Base-by-base conservation (phyloP, 1,139 yeast species). In the Blastobotrys malaysiensis region DNA sequence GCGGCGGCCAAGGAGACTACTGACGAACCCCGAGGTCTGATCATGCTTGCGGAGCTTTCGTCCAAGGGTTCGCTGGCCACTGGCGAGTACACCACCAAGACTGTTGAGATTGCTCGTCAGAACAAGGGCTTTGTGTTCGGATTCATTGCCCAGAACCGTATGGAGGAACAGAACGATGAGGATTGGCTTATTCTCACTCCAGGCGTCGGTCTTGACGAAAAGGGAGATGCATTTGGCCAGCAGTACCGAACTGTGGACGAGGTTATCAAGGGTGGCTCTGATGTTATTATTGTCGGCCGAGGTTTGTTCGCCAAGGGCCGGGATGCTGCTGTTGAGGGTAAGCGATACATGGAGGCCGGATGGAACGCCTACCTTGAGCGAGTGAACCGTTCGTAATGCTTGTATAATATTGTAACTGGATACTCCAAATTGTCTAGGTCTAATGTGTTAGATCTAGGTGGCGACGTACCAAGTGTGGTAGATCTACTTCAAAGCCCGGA, bases 121-220 rank as follows among this genome's bases (percentile, higher is more conserved):
- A 96, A 93, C 73, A 83, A 81, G 64, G 91, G 86, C 57, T 95
- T 93, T 72, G 97, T 89, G 19, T 84, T 93, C 72, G 99, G 99
- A 0, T 95, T 93, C 70, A 93, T 95, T 73, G 98, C 99, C 0
- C 97, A 91, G 69, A 79, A 81, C 64, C 84, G 85, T 58, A 88
- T 90, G 91, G 90, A 88, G 31, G 95, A 93, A 14, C 74, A 77
- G 51, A 65, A 55, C 5, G 63, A 59, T 13, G 90, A 86, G 65
- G 99, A 93, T 72, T 95, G 97, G 96, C 73, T 95, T 52, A 81
- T 90, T 55, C 83, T 95, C 91, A 93, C 99, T 1, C 99, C 99
- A 0, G 99, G 99, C 57, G 99, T 95, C 48, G 98, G 98, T 1
- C 78, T 95, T 56, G 99, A 91, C 68, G 98, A 91, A 66, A 93